These are phyloP conservation scores for Coleophoma crateriformis DNA, from an alignment of 2,329 filamentous ascomycete species.

Conservation along the genomic window DNA sequence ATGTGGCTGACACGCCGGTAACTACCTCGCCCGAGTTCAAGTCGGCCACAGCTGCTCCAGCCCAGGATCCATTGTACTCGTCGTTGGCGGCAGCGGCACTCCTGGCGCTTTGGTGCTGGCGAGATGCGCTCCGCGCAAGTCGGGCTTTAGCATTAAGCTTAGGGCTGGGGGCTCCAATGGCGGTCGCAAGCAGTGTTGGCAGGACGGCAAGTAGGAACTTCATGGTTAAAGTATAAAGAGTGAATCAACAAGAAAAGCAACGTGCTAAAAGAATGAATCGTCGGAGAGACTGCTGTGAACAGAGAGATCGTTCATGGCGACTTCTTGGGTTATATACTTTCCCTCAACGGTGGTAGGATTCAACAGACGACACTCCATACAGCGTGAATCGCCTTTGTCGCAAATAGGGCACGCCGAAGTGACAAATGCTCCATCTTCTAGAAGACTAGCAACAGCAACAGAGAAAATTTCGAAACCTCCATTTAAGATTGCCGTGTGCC, in stretches of 20 bases:
- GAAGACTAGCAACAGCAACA: too few relatives aligned
- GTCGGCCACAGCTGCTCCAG: neutral
- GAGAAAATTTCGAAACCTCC: too few relatives aligned
- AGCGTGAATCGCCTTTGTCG: too few relatives aligned
- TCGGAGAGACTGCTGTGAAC: too few relatives aligned
- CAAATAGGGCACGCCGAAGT: too few relatives aligned
- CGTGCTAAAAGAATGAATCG: too few relatives aligned
- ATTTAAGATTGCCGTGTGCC: too few relatives aligned
- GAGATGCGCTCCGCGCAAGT: neutral
- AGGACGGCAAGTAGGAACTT: neutral
- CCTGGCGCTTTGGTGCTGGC: neutral
- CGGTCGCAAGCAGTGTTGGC: neutral
- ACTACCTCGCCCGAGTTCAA: neutral
- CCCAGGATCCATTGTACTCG: neutral
- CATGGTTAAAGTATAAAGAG: neutral
- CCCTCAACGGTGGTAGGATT: too few relatives aligned
- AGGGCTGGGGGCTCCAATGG: neutral
- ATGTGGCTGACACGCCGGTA: neutral
- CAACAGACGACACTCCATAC: too few relatives aligned
- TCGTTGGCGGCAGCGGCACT: neutral
- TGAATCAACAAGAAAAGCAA: neutral
- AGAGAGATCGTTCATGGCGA: too few relatives aligned
- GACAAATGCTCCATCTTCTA: too few relatives aligned
- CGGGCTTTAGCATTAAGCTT: neutral
- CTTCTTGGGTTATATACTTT: too few relatives aligned